These are phyloP conservation scores for Thuidium tamariscinum DNA, from an alignment of 225 moss, liverwort and hornwort species.

Conservation along the genomic window DNA sequence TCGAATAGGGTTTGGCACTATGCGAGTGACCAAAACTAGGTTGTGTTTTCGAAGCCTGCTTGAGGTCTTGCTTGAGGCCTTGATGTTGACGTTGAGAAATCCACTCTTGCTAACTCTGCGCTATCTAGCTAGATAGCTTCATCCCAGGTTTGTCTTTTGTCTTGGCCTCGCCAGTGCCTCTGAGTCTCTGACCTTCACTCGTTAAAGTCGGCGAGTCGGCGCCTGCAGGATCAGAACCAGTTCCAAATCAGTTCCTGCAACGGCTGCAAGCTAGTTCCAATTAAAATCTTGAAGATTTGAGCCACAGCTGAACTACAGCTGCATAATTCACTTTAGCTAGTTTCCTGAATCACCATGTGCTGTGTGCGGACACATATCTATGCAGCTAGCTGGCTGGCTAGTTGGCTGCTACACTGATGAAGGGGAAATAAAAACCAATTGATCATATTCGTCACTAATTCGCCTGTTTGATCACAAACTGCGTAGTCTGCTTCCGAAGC, in stretches of 20 bases:
- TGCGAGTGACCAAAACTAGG: background rate
- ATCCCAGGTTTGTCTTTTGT: background rate
- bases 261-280: background rate
- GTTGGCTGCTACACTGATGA: background rate
- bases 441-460: background rate
- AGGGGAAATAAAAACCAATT: background rate
- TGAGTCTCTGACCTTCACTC: constrained; percentile 22
- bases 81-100: constrained; percentile 8
- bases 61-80: constrained; percentile 13
- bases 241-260: background rate
- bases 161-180: constrained; percentile 4
- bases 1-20: background rate
- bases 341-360: background rate
- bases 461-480: background rate
- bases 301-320: background rate
- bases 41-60: constrained; percentile 1
- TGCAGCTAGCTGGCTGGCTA: background rate
- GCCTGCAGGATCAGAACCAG: constrained; percentile 2
- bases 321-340: background rate
- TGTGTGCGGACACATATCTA: background rate
- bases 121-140: background rate
- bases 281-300: background rate
- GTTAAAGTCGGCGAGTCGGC: background rate
- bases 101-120: background rate
- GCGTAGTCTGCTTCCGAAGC: background rate